Evolutionary conservation across 192 early-diverging fungal species (phyloP).

Genomic region (Coemansia sp.): DNA sequence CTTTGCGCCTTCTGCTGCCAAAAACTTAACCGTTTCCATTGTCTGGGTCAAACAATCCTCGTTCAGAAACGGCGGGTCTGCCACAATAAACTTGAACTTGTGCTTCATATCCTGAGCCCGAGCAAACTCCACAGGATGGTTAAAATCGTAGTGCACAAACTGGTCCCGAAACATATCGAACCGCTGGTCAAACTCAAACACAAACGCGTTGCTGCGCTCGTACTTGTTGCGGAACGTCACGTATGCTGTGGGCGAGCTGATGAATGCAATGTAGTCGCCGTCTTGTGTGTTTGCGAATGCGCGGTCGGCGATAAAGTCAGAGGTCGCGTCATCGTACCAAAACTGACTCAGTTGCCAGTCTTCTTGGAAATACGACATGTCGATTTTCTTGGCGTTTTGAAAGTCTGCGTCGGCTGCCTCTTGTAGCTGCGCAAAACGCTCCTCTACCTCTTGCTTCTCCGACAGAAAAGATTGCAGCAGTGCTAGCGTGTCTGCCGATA

Average conservation of each 20-base stretch:
- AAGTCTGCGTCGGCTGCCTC: conserved; percentile 53
- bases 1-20: conserved; percentile 44
- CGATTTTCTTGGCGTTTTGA: conserved; percentile 34
- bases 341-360: conserved; percentile 75
- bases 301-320: conserved; percentile 49
- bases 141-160: conserved; percentile 76
- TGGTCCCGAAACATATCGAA: conserved; percentile 66
- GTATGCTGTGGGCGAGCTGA: conserved; percentile 48
- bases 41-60: conserved; percentile 74
- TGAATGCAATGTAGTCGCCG: conserved; percentile 40
- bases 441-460: conserved; percentile 64
- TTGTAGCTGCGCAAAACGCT: conserved; percentile 61
- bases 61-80: conserved; percentile 77
- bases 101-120: conserved; percentile 42
- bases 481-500: conserved; percentile 55
- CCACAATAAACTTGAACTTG: conserved; percentile 67
- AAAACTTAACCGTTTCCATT: conserved; percentile 55
- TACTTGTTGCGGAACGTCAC: conserved; percentile 37
- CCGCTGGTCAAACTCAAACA: conserved; percentile 75
- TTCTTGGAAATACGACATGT: conserved; percentile 70
- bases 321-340: conserved; percentile 57
- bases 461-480: conserved; percentile 62
- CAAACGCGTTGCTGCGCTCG: conserved; percentile 43
- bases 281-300: conserved; percentile 46
- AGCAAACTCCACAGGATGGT: conserved; percentile 57